These are phyloP conservation scores for Lichtheimia ramosa DNA, from an alignment of 371 early-diverging fungal genomes.

Conservation along the genomic window DNA sequence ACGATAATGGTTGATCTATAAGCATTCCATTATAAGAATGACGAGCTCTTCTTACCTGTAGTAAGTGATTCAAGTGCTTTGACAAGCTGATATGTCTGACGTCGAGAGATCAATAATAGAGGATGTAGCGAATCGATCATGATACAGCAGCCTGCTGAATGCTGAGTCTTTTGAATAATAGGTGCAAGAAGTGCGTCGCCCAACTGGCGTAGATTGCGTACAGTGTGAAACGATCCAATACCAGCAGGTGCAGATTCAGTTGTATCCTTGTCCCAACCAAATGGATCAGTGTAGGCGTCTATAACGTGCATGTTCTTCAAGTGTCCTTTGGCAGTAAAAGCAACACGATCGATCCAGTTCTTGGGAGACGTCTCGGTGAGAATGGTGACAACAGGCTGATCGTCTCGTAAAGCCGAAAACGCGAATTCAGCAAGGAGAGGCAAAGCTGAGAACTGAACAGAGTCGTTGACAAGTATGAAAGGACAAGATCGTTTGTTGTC, in stretches of 20 bases:
- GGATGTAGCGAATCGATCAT: slow-evolving; percentile 39
- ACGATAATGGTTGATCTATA: neutral
- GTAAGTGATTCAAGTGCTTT: slow-evolving; percentile 39
- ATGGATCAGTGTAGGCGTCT: slow-evolving; percentile 39
- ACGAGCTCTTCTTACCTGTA: slow-evolving; percentile 37
- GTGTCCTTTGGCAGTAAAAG: slow-evolving; percentile 1
- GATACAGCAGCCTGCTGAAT: slow-evolving; percentile 19
- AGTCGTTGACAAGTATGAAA: slow-evolving; percentile 34
- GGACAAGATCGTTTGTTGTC: slow-evolving; percentile 32
- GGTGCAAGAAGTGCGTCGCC: slow-evolving; percentile 23
- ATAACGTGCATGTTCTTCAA: slow-evolving; percentile 15
- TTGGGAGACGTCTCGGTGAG: slow-evolving; percentile 41
- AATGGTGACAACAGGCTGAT: slow-evolving; percentile 27
- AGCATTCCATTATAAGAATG: too few relatives aligned
- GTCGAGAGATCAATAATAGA: slow-evolving; percentile 26
- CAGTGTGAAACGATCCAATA: neutral
- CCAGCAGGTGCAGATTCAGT: neutral
- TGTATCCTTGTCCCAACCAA: slow-evolving; percentile 27
- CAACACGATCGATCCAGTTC: slow-evolving; percentile 20
- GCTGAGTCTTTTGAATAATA: slow-evolving; percentile 16
- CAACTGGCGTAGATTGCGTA: slow-evolving; percentile 19
- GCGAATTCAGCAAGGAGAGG: slow-evolving; percentile 30
- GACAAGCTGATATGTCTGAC: slow-evolving; percentile 38
- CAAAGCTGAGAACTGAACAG: slow-evolving; percentile 23
- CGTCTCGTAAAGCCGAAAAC: slow-evolving; percentile 20